These are phyloP conservation scores for Prosopis cineraria DNA, from an alignment of 306 rosid species.

Conservation along the genomic window DNA sequence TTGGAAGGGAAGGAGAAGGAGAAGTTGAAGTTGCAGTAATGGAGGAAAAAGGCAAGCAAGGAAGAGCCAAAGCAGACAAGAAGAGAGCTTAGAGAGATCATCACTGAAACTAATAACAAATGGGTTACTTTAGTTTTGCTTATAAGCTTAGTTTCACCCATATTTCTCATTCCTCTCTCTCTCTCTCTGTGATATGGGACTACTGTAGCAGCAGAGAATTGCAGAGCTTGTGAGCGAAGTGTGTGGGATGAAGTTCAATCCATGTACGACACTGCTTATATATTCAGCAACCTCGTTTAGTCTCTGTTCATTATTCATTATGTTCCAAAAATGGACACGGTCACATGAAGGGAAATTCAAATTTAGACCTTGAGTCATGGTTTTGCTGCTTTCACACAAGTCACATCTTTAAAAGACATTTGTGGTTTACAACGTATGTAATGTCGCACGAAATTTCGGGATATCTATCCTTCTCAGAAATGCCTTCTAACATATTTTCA, in stretches of 20 bases:
- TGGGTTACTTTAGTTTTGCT: constrained; percentile 45
- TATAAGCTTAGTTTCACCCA: constrained; percentile 43
- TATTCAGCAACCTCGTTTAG: neutral
- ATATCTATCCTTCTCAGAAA: no score
- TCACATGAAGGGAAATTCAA: neutral
- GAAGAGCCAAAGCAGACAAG: constrained; percentile 45
- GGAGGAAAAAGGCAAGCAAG: constrained; percentile 42
- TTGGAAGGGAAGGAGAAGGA: constrained; percentile 58
- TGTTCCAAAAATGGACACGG: neutral
- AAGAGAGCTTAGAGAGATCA: constrained; percentile 58
- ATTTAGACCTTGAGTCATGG: neutral
- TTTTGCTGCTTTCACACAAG: no score
- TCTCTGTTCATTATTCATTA: neutral
- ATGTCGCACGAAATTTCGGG: no score
- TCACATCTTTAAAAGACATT: no score
- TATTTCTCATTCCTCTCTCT: constrained; percentile 14
- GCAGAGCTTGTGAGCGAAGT: neutral
- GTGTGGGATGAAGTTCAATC: neutral
- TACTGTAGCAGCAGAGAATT: neutral
- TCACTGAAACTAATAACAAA: constrained; percentile 42
- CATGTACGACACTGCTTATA: neutral
- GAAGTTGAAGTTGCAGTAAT: constrained; percentile 52
- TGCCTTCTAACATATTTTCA: no score
- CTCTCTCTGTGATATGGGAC: neutral
- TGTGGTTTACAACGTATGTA: no score